Evolutionary conservation across 495 filamentous ascomycete species (phyloP).

Genomic region (Parathielavia appendiculata): DNA sequence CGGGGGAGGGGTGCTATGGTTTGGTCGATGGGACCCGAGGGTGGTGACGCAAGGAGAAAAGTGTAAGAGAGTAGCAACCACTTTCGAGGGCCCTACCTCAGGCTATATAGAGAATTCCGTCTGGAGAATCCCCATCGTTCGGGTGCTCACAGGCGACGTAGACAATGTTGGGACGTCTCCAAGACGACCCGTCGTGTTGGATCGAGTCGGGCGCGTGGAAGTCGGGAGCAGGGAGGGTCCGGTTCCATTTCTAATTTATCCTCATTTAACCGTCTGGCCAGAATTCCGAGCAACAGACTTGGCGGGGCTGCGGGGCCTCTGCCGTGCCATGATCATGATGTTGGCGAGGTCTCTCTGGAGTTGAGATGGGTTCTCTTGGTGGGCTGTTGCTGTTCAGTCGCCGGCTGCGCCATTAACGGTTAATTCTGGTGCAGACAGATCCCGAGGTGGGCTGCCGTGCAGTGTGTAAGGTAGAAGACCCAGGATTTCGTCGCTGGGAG

Average conservation of each 20-base stretch:
- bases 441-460: no score
- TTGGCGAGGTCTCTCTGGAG: background rate
- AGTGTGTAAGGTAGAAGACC: no score
- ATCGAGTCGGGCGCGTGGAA: conserved; percentile 27
- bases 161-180: background rate
- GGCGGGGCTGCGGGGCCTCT: conserved; percentile 17
- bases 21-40: background rate
- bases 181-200: conserved; percentile 8
- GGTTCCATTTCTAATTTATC: conserved; percentile 39
- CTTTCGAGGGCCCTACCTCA: conserved; percentile 3
- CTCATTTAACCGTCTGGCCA: conserved; percentile 44
- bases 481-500: no score
- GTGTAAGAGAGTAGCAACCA: background rate
- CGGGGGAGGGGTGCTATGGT: conserved; percentile 1
- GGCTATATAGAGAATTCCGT: conserved; percentile 9
- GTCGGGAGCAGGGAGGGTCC: conserved; percentile 15
- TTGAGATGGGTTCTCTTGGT: background rate
- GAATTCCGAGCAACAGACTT: conserved; percentile 17
- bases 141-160: background rate
- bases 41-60: conserved; percentile 4
- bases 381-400: background rate
- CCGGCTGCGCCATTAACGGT: background rate
- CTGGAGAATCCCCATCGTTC: background rate
- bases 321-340: background rate
- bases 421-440: no score